A percentile compares a stretch with the other conserved stretches of the same genome.
These are phyloP conservation scores for Ligustrum vulgare DNA, from an alignment of 257 asterid species.

Conservation along the genomic window DNA sequence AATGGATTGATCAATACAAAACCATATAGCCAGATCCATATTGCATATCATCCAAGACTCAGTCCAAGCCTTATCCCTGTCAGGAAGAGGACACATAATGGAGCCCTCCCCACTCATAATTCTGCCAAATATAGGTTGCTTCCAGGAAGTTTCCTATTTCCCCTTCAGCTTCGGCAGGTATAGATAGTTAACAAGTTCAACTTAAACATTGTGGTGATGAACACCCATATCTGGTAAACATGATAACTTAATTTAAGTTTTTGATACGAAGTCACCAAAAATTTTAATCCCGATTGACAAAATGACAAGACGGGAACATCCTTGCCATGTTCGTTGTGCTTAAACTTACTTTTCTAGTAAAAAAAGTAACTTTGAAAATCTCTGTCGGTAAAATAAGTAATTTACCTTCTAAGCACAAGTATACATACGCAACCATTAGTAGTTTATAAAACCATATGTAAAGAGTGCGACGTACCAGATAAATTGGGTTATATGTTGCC, in stretches of 20 bases:
- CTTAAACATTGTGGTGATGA: not conserved
- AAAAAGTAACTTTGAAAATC: not conserved
- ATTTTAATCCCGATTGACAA: not conserved
- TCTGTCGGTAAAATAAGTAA: not conserved
- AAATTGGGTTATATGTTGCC: not conserved
- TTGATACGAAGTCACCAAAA: not conserved
- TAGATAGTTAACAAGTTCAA: not conserved
- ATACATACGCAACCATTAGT: not conserved
- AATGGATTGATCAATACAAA: not conserved
- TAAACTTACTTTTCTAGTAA: not conserved
- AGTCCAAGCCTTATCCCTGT: not conserved
- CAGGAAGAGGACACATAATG: not conserved
- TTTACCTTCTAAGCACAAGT: not conserved
- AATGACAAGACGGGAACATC: not conserved
- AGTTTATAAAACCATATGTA: not conserved
- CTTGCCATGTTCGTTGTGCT: not conserved
- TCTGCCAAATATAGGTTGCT: not conserved
- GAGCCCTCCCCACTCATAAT: not conserved
- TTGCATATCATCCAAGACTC: not conserved
- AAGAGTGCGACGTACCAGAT: not conserved
- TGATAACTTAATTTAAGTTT: not conserved
- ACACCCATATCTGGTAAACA: not conserved
- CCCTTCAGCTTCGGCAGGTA: not conserved
- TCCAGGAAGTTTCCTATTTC: not conserved
- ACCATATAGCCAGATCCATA: not conserved